Base-by-base conservation (phyloP, 208 protist species). In the Acanthamoeba culbertsoni region DNA sequence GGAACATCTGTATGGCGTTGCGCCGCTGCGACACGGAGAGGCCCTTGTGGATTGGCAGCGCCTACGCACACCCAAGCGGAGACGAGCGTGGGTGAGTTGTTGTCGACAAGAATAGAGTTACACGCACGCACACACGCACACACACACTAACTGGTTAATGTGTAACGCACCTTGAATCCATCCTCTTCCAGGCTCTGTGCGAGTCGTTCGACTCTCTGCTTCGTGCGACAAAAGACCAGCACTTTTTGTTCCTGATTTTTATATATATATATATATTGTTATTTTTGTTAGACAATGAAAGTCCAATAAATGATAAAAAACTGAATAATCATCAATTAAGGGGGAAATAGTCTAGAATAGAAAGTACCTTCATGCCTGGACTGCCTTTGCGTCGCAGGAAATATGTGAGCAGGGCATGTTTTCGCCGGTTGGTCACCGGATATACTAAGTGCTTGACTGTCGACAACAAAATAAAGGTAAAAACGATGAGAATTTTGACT, bases 141-240 rank as follows among this genome's bases (percentile, higher is more conserved):
- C 12, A 46, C 8, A 51, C 46, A 86, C 12, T 40, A 68, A 33
- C 26, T 63, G 55, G n/a, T n/a, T n/a, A n/a, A n/a, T n/a, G n/a
- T n/a, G n/a, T 10, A 10, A 46, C 48, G 33, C n/a, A 26, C 75
- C 59, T 90, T 90, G 82, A 90, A 90, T 4, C 82, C 82, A 23
- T 63, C 59, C 28, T 90, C 82, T 62, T 90, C 59, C 8, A 90
- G 59, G 5, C 18, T 63, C 48, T 90, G 37, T 8, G 82, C 40
- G 26, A 73, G 53, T 23, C 82, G 53, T 40, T 73, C 57, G n/a
- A 46, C 82, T 31, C 82, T 57, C 26, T 90, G 82, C 82, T 71
- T 90, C 26, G 82, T 90, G 40, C 82, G 53, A 12, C 82, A 90
- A 31, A 90, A 90, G 16, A 90, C 26, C 35, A 90, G 33, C 59